Evolutionary conservation across 1,284 basidiomycete species (phyloP), one percentile per base, ranked within the genome.

Genomic region (Tremellales sp.): DNA sequence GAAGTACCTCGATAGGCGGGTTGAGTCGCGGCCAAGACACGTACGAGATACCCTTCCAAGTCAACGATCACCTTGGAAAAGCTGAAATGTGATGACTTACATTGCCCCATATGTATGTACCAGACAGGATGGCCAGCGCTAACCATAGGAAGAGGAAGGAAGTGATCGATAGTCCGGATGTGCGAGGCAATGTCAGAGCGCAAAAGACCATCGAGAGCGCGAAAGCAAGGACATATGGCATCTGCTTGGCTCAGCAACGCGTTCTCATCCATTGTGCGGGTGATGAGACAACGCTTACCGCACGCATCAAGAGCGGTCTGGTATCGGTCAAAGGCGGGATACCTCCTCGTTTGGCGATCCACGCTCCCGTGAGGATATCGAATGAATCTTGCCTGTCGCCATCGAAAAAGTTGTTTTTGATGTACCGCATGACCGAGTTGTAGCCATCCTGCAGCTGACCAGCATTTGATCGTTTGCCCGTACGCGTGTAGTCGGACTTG

Each of bases 381-480:
- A 88, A 94, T 2, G 86, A 89, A 73, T 97, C 92, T 83, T 92
- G 63, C 65, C 93, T 79, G 45, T 90, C 81, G 5, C 96, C 96
- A 70, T 98, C 96, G 64, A 97, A 89, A 76, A 91, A 93, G 72
- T 97, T 98, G 78, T 98, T 98, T 79, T 87, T 92, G 58, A 97
- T 67, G 70, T 98, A 99, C 54, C 96, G 83, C 74, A 85, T 80
- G 2, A 84, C 70, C 17, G 87, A 87, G 73, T 97, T 98, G 72
- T 84, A 78, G 1, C 90, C 89, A 73, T 98, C 96, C 65, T 92
- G 84, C 42, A 96, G 62, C 24, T 79, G 72, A 24, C 94, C 94
- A 54, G 84, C 82, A 46, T 79, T 82, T 3, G 89, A 90, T 21
- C 93, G 82, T 72, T 87, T 87, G 62, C 92, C 94, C 0, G 92